Percentiles rank a stretch among this genome's conserved stretches.
Evolutionary conservation across 305 asterid species (phyloP).

Genomic region (Solanum aculeatissimum): DNA sequence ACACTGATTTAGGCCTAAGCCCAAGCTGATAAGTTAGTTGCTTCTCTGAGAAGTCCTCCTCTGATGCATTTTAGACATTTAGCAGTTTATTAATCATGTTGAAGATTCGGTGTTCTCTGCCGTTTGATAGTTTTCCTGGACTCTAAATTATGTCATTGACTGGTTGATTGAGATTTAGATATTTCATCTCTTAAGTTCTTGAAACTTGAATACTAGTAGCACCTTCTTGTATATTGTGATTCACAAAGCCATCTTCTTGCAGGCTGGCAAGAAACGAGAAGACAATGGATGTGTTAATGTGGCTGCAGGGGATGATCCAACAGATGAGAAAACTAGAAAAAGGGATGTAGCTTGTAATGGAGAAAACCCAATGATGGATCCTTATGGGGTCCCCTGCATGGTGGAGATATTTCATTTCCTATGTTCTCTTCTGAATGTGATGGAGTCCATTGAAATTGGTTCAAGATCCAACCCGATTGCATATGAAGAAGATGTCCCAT

Average conservation of each 20-base stretch:
- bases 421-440: conserved; percentile 80
- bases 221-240: not conserved
- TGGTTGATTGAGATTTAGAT: not conserved
- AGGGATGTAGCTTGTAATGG: conserved; percentile 23
- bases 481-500: conserved; percentile 92
- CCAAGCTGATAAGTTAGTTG: not conserved
- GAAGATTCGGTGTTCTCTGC: not conserved
- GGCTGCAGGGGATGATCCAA: conserved; percentile 13
- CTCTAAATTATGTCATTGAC: not conserved
- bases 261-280: conserved; percentile 25
- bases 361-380: conserved; percentile 52
- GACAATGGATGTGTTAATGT: conserved; percentile 21
- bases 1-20: not conserved
- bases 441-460: conserved; percentile 65
- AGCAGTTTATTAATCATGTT: not conserved
- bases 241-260: not conserved
- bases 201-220: not conserved
- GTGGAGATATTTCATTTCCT: conserved; percentile 85
- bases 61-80: not conserved
- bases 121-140: not conserved
- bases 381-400: conserved; percentile 93
- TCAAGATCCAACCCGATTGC: conserved; percentile 74
- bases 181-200: not conserved
- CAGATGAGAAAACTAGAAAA: conserved; percentile 12
- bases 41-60: not conserved